Evolutionary conservation across 2,329 filamentous ascomycete species (phyloP), one percentile per base, ranked within the genome.

Genomic region (Paecilomyces variotii): DNA sequence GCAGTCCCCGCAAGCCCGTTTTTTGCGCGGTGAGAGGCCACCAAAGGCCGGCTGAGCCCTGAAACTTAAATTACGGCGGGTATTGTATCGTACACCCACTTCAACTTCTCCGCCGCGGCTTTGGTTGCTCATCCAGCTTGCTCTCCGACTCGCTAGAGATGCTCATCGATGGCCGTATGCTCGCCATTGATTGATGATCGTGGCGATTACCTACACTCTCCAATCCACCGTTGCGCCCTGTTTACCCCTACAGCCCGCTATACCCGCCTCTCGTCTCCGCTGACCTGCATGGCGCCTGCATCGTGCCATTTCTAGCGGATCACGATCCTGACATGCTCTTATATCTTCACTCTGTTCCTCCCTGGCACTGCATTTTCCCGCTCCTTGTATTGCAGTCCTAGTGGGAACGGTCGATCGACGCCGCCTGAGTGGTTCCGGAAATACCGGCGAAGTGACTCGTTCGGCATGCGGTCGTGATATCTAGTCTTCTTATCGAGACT

Each of bases 21-120:
- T 12, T 55, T 12, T 26, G 32, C 54, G 14, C 32, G 14, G 32
- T 55, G 11, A 55, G 32, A 24, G 53, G 39, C 39, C n/a, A n/a
- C 30, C 7, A 10, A 7, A 32, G 30, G 30, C 7, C 30, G 39
- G 14, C 12, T 24, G 52, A 57, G 57, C 27, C 59, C 60, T 59
- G 60, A 62, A 57, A 57, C 53, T 55, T 56, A 60, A 64, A 66
- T 63, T 65, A 67, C 64, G 63, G 65, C 59, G 62, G 57, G 61
- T 61, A 65, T 60, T 45, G 54, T 58, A 64, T 57, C 56, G 61
- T 61, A 58, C 39, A n/a, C 30, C 50, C 50, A 52, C 39, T 45
- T 52, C 24, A 26, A 28, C 50, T 52, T 52, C 50, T 52, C 24
- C 50, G 50, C 50, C 50, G 49, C 12, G 35, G 35, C 35, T 39